phyloP scores from a whole-genome alignment of 164 flowering plant species.

The Vitis rotundifolia region DNA sequence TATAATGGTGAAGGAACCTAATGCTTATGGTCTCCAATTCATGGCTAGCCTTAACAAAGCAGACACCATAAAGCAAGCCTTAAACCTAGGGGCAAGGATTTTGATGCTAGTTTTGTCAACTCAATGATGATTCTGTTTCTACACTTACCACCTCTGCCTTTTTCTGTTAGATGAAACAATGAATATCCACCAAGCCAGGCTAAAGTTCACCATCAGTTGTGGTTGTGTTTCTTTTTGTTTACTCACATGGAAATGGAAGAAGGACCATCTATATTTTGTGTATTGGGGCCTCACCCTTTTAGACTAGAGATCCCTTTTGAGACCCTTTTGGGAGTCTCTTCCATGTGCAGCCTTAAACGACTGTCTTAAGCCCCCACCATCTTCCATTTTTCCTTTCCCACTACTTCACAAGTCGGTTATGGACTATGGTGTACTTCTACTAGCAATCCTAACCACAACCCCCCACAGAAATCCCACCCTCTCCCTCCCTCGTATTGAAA shows the following conservation, averaged over 20 bases:
- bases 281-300: neutral
- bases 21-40: slow-evolving; percentile 17
- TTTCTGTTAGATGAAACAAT: neutral
- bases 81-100: too few species aligned
- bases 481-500: too few species aligned
- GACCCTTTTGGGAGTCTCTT: neutral
- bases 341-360: too few species aligned
- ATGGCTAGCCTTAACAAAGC: slow-evolving; percentile 15
- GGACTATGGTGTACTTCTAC: too few species aligned
- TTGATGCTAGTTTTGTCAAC: neutral
- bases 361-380: too few species aligned
- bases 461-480: too few species aligned
- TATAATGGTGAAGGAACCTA: slow-evolving; percentile 11
- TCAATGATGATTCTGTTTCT: neutral
- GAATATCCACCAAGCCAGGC: slow-evolving; percentile 7
- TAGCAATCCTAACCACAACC: too few species aligned
- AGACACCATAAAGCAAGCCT: slow-evolving; percentile 4
- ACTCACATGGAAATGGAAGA: slow-evolving; percentile 6
- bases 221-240: slow-evolving; percentile 3
- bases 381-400: too few species aligned
- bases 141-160: neutral
- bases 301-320: slow-evolving; percentile 2
- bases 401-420: too few species aligned
- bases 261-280: slow-evolving; percentile 11
- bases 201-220: neutral